Evolutionary conservation across 345 rosid genomes (phyloP), one percentile per base, ranked within the genome.

Genomic region (Citropsis articulata): DNA sequence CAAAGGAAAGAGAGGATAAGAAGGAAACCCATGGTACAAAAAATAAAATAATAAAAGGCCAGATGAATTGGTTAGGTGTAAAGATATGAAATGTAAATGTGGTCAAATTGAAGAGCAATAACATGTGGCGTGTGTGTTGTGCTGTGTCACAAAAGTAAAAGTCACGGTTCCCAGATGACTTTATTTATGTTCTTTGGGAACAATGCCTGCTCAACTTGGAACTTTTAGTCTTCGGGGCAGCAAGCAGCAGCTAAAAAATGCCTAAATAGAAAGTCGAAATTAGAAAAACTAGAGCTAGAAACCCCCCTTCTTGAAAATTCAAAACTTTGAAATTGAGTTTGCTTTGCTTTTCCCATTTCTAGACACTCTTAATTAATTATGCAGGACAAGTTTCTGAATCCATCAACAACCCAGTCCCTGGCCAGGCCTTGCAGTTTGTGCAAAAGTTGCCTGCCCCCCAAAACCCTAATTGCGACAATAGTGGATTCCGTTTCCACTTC

Each of bases 61-160:
- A 45, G 22, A 56, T 68, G 60, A 33, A 18, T 19, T 7, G 56
- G 18, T 9, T 45, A 10, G 18, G 50, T 45, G 50, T 12, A 45
- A 45, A 45, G 13, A 45, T 13, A 13, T 3, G 18, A 3, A 13
- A 4, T 18, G 38, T 59, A 65, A 18, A 2, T 9, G 25, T 72
- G 33, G 74, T 63, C 81, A 71, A 71, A n/a, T 45, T 42, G 65
- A 64, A 62, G 50, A 56, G 30, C 61, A 66, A 35, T 35, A 27
- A 24, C 75, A 25, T 62, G 48, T 45, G 38, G 61, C 9, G n/a
- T 62, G 16, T 31, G 55, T 33, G 16, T 45, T 45, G 5, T 45
- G 50, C 13, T 12, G 18, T 1, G 18, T 45, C 50, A 45, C 18
- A 57, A 45, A 62, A 45, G 42, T 62, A 42, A 42, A 62, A 28